Evolutionary conservation across 169 alveolate species (phyloP), one percentile per base, ranked within the genome.

Genomic region (Plasmodium malariae): DNA sequence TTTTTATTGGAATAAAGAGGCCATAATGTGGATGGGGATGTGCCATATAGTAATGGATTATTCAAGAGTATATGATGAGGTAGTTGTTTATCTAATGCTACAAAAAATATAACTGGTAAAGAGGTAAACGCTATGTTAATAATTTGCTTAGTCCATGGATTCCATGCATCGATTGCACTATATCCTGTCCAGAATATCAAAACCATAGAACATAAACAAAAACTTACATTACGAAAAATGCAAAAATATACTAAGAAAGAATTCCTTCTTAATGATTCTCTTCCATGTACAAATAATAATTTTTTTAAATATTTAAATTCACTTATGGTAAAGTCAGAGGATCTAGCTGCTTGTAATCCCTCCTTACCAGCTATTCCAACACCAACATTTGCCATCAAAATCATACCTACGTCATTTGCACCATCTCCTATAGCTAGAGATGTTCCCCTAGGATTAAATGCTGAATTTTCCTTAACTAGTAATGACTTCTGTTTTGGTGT

Each of bases 371-470:
- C 95, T 37, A 97, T 95, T 21, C 99, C 99, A 14, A 98, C 98
- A 12, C 99, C 99, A 19, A 98, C 99, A 78, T 98, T 97, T 36
- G 99, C 99, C 65, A 97, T 98, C 90, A 97, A 95, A 37, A 99
- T 97, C 99, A 99, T 99, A 24, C 98, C 98, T 30, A 98, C 99
- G 94, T 99, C 99, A 96, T 99, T 98, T 17, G 99, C 99, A 14
- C 99, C 99, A 92, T 99, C 99, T 12, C 99, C 99, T 32, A 97
- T 94, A 28, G 99, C 98, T 59, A 96, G 57, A 89, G 97, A 92
- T 32, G 95, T 93, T 26, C 96, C 90, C 24, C 96, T 70, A 7
- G 89, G 93, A 60, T 93, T 95, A 65, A 73, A 88, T 80, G 96
- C 98, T 89, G 96, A 95, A 32, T 97, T 96, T 93, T 97, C 96